Percentiles rank a stretch among this genome's conserved stretches.
Evolutionary conservation across 352 stramenopile genomes (phyloP).

Genomic region (Thalassiosira exigua): DNA sequence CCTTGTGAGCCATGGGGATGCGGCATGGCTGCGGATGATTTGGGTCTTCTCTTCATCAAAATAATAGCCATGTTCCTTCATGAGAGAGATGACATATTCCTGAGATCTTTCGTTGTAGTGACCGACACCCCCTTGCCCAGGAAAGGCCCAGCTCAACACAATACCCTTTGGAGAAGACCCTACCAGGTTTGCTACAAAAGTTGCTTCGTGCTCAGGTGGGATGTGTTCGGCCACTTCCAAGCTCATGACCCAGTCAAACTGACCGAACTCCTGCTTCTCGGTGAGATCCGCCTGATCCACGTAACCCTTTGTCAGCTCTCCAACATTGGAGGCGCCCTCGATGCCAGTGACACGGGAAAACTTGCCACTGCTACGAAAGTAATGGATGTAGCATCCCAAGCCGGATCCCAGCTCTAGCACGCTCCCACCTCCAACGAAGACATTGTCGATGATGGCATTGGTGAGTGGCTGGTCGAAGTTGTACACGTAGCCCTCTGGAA

Average conservation of each 20-base stretch:
- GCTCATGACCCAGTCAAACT: constrained; percentile 19
- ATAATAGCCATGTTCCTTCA: background rate
- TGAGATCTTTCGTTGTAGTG: constrained; percentile 3
- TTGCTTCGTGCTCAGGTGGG: constrained; percentile 15
- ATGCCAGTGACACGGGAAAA: constrained; percentile 5
- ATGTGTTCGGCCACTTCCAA: constrained; percentile 23
- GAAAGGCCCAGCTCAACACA: constrained; percentile 10
- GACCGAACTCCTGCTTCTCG: constrained; percentile 8
- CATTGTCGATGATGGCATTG: constrained; percentile 10
- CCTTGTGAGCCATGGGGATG: constrained; percentile 3
- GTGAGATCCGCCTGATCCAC: constrained; percentile 13
- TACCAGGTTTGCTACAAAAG: constrained; percentile 12
- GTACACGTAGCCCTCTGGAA: constrained; percentile 12
- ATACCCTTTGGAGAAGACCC: constrained; percentile 9
- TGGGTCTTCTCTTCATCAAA: constrained; percentile 10
- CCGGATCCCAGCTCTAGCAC: constrained; percentile 17
- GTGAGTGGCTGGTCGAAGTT: constrained; percentile 17
- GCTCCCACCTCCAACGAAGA: constrained; percentile 5
- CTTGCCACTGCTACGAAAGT: constrained; percentile 7
- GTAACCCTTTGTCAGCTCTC: constrained; percentile 3
- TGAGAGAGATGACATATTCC: constrained; percentile 12
- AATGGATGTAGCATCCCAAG: constrained; percentile 13
- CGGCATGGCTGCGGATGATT: constrained; percentile 3
- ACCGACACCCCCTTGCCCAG: constrained; percentile 1
- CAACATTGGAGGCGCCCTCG: constrained; percentile 14